phyloP scores from a whole-genome alignment of 495 filamentous ascomycete species.

The Lophium mytilinum region DNA sequence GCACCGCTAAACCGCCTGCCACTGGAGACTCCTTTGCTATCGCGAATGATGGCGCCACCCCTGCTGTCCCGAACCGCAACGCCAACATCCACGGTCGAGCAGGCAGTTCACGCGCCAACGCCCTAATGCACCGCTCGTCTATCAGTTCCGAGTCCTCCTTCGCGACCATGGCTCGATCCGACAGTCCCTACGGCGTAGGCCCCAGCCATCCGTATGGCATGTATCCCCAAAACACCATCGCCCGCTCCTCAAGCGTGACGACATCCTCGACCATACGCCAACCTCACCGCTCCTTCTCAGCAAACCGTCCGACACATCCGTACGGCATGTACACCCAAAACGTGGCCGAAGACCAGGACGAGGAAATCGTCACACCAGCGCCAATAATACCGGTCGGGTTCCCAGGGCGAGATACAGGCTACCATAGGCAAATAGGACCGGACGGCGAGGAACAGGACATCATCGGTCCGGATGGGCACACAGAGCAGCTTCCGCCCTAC shows the following conservation, averaged over 20 bases:
- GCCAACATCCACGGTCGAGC: slow-evolving; percentile 8
- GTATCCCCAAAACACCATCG: slow-evolving; percentile 33
- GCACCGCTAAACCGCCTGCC: slow-evolving; percentile 14
- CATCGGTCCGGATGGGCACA: slow-evolving; percentile 83
- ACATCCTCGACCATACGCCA: slow-evolving; percentile 19
- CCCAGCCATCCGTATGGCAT: slow-evolving; percentile 38
- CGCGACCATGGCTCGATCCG: slow-evolving; percentile 26
- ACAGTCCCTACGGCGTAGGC: slow-evolving; percentile 26
- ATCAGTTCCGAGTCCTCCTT: slow-evolving; percentile 31
- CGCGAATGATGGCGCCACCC: background rate
- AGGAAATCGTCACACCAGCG: slow-evolving; percentile 32
- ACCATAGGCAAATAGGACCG: slow-evolving; percentile 62
- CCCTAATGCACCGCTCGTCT: slow-evolving; percentile 18
- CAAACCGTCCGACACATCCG: slow-evolving; percentile 66
- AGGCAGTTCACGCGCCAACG: slow-evolving; percentile 19
- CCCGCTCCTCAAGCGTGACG: slow-evolving; percentile 27
- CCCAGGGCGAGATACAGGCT: slow-evolving; percentile 51
- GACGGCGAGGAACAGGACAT: slow-evolving; percentile 84
- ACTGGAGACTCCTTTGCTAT: slow-evolving; percentile 7
- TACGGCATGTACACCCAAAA: slow-evolving; percentile 83
- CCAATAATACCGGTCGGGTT: slow-evolving; percentile 64
- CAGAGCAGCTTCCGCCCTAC: slow-evolving; percentile 85
- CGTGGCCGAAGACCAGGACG: slow-evolving; percentile 44
- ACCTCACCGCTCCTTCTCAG: slow-evolving; percentile 18
- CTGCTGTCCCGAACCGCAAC: background rate